These are phyloP conservation scores for Panaeolus papilionaceus DNA, from an alignment of 768 basidiomycete genomes.

Conservation along the genomic window DNA sequence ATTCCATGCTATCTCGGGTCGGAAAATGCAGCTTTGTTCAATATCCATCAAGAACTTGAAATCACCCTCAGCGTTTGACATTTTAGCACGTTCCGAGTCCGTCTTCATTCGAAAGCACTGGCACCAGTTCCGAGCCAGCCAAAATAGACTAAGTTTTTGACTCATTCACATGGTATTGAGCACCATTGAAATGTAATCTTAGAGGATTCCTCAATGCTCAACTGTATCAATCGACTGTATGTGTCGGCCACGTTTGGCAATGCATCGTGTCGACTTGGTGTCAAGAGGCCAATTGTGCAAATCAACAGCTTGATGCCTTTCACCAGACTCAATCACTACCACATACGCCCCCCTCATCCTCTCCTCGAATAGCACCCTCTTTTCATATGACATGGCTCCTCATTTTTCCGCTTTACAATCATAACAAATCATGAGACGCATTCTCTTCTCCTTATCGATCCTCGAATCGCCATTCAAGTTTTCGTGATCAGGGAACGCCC, in stretches of 20 bases:
- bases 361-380: background rate
- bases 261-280: background rate
- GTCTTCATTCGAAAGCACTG: background rate
- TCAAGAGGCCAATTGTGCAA: background rate
- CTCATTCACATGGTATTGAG: background rate
- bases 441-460: background rate
- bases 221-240: background rate
- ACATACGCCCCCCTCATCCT: background rate
- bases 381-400: background rate
- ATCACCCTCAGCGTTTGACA: background rate
- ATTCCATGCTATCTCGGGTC: background rate
- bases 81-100: background rate
- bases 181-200: background rate
- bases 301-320: slow-evolving; percentile 6
- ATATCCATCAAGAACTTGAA: background rate
- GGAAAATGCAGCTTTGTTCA: background rate
- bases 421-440: background rate
- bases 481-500: background rate
- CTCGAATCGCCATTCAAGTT: background rate
- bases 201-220: background rate
- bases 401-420: background rate
- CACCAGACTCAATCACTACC: background rate
- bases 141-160: background rate
- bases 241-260: background rate
- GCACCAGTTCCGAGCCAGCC: background rate